Base-by-base conservation (phyloP, 306 rosid genomes). In the Lathyrus aphaca region DNA sequence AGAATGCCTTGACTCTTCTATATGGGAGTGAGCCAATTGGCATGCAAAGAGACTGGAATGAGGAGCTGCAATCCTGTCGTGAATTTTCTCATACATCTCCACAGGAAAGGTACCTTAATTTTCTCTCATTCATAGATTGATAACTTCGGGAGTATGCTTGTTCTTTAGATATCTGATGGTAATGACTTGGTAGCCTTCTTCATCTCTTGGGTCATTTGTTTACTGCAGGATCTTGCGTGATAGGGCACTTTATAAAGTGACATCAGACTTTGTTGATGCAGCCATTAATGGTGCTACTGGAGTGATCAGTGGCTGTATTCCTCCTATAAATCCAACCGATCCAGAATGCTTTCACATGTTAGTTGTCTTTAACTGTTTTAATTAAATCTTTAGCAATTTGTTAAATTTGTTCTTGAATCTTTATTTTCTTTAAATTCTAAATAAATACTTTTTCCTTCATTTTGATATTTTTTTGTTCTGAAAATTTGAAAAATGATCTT, bases 301-400 rank as follows among this genome's bases (percentile, higher is more conserved):
- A 81, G 99, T 95, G 72, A 95, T 91, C 78, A 82, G 84, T 77
- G 84, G 97, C 80, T 95, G 96, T 76, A 89, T 95, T 78, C 97
- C 99, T 57, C 99, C 99, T 10, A 95, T 95, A 80, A 95, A 95
- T 75, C 99, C 97, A 46, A 91, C 99, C 2, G 99, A 95, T 61
- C 99, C 99, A 10, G 99, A 91, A 87, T 95, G 97, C 89, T 95
- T 95, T 85, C 99, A 95, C 88, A 95, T 95, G 99, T 95, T 71
- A 91, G 99, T 86, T 42, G 80, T 69, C 59, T 54, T 72, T 50
- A 38, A n/a, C 39, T 25, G 50, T 61, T 66, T 29, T 54, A 16
- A 44, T 38, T 66, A 23, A 54, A 23, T 45, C 19, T 43, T 56
- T 16, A 49, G 32, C 11, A 60, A 55, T 54, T 76, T 72, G 64